Evolutionary conservation across 2,329 filamentous ascomycete genomes (phyloP).

Genomic region (Blumeria hordei): DNA sequence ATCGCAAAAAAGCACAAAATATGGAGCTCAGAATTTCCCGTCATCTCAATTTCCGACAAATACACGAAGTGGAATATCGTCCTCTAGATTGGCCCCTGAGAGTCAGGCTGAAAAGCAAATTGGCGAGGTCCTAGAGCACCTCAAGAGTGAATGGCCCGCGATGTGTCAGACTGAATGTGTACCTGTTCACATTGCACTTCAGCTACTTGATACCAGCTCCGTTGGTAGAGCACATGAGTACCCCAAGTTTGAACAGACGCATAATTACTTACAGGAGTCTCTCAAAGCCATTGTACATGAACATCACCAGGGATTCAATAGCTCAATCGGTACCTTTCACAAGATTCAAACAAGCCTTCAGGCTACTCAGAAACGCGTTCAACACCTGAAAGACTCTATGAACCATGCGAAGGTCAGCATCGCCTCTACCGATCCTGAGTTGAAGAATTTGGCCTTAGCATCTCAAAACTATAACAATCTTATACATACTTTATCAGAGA

Average conservation of each 20-base stretch:
- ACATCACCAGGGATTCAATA: constrained; percentile 97
- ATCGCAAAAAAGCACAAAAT: constrained; percentile 11
- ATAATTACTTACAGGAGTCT: constrained; percentile 73
- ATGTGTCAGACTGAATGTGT: constrained; percentile 78
- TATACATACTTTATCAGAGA: constrained; percentile 56
- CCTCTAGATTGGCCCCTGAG: constrained; percentile 7
- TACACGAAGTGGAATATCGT: constrained; percentile 2
- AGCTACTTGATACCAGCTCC: constrained; percentile 82
- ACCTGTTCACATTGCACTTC: constrained; percentile 81
- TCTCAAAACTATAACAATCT: constrained; percentile 83
- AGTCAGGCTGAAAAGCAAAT: constrained; percentile 14
- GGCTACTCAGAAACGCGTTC: constrained; percentile 63
- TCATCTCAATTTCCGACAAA: background rate
- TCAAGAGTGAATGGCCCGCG: constrained; percentile 73
- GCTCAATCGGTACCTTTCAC: constrained; percentile 94
- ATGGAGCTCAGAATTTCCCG: constrained; percentile 8
- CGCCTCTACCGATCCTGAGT: constrained; percentile 65
- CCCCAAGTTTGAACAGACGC: constrained; percentile 58
- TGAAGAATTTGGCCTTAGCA: constrained; percentile 68
- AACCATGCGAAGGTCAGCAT: constrained; percentile 58
- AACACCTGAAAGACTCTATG: constrained; percentile 62
- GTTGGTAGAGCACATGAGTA: constrained; percentile 80
- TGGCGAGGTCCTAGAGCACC: constrained; percentile 43
- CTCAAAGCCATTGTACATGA: constrained; percentile 93
- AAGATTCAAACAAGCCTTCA: constrained; percentile 92